Base-by-base conservation (phyloP, 441 rosid genomes). In the Biscutella auriculata region DNA sequence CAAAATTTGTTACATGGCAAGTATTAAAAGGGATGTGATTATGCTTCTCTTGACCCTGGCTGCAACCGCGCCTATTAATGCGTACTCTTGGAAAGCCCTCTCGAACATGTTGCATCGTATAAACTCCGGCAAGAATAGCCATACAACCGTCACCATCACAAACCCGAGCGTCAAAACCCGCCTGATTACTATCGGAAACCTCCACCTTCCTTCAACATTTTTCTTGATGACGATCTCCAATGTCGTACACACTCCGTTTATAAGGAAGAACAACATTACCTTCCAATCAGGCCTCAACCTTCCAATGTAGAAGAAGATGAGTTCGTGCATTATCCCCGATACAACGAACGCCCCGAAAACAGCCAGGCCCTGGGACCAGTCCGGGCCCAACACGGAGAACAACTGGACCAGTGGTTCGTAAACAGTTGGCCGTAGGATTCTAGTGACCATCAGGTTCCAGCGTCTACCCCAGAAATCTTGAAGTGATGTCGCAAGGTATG, bases 391-490 rank as follows among this genome's bases (percentile, higher is more conserved):
- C 16, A 49, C 5, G 3, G 82, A 77, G 1, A 74, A 35, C 14
- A 68, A 3, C 1, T 28, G 62, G 7, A 67, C 6, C 4, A 12
- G 8, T 0, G 84, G 86, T 3, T 73, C 72, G 56, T 78, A 78
- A 0, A 77, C 76, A 2, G 84, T 70, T 1, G 77, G 75, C 13
- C 75, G 74, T 5, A 79, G 59, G 64, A 82, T 78, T 2, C 64
- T 33, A 2, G 72, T 55, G 33, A 80, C 84, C 76, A 66, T 66
- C 43, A 80, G 62, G 67, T 82, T 84, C 86, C 88, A 80, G 44
- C 86, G 69, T 14, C 60, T 65, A 0, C 86, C 86, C 88, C 84
- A 84, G 12, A 84, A 80, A 27, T 82, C 83, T 17, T 80, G 88
- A 0, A 84, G 72, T 0, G 92, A 82, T 1, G 84, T 66, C 0